Base-by-base conservation (phyloP, 2,329 filamentous ascomycete species). In the Clathrospora elynae region DNA sequence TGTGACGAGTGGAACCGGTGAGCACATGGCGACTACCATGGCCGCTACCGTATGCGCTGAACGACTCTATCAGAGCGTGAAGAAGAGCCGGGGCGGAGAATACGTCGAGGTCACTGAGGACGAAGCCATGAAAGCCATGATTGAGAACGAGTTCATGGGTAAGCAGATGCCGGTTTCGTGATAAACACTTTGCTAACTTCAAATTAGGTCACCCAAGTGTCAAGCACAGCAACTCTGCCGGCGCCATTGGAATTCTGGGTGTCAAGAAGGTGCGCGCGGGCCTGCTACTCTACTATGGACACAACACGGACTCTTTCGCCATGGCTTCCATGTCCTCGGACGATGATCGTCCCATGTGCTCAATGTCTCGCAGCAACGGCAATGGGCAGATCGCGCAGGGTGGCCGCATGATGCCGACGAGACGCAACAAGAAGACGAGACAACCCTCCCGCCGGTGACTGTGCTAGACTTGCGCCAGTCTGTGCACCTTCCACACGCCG, bases 1-100 rank as follows among this genome's bases (percentile, higher is more conserved):
- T 17, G 90, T 96, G 14, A 95, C 90, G 25, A 96, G 90, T 65
- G 93, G 93, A 18, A 99, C 93, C 2, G 93, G 93, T 33, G 93
- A 99, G 72, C 93, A 99, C 67, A 99, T 99, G 87, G 88, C 90
- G 23, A 96, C 92, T 0, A 95, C 91, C 0, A 86, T 95, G 79
- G 92, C 93, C 8, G 91, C 93, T 5, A 85, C 86, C 45, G 85
- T 86, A 41, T 95, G 90, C 65, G 90, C 91, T 1, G 87, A 92
- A 53, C 83, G 93, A 31, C 78, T 99, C 17, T 96, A 90, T 64
- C 82, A 86, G 53, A 81, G 78, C 55, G 86, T 78, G 34, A 80
- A 77, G 62, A 84, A 81, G 53, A 79, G 74, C 2, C 72, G 71
- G 35, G 79, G 75, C 11, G 89, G 89, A 5, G 70, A 71, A 6